These are phyloP conservation scores for Xanthoconium purpureum DNA, from an alignment of 768 basidiomycete genomes.

Conservation along the genomic window DNA sequence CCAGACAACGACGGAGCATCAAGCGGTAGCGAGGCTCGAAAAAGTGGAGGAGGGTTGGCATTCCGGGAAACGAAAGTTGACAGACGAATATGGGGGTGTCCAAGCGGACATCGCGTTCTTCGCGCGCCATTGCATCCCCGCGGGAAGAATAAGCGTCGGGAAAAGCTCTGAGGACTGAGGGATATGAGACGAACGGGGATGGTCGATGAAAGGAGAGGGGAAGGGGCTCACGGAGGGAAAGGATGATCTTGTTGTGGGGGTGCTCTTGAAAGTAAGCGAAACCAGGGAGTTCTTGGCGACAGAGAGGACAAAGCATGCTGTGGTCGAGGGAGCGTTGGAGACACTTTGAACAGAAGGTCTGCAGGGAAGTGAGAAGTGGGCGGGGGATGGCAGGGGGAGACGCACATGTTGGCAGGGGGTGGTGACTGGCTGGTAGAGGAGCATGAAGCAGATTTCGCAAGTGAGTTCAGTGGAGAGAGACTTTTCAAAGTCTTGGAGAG, in stretches of 20 bases:
- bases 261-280: conserved; percentile 80
- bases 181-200: conserved; percentile 7
- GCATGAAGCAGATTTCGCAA: conserved; percentile 88
- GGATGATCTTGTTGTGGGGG: conserved; percentile 65
- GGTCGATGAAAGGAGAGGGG: conserved; percentile 1
- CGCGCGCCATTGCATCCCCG: conserved; percentile 59
- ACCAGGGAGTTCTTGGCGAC: conserved; percentile 73
- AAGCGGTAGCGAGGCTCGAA: conserved; percentile 94
- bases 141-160: conserved; percentile 65
- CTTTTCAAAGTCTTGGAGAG: conserved; percentile 50
- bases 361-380: conserved; percentile 10
- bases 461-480: conserved; percentile 65
- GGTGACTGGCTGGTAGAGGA: conserved; percentile 84
- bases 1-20: conserved; percentile 95
- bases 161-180: conserved; percentile 65
- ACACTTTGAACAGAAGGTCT: conserved; percentile 92
- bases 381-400: conserved; percentile 16
- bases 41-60: conserved; percentile 87
- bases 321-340: conserved; percentile 91
- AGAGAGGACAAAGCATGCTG: conserved; percentile 76
- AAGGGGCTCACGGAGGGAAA: conserved; percentile 57
- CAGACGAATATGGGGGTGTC: conserved; percentile 91
- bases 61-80: conserved; percentile 85
- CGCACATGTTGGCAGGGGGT: conserved; percentile 93
- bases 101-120: conserved; percentile 74